A percentile compares a stretch with the other conserved stretches of the same genome.
Conservation (phyloP, 1,139 yeast genomes). For the Hansenula lynferdii region DNA sequence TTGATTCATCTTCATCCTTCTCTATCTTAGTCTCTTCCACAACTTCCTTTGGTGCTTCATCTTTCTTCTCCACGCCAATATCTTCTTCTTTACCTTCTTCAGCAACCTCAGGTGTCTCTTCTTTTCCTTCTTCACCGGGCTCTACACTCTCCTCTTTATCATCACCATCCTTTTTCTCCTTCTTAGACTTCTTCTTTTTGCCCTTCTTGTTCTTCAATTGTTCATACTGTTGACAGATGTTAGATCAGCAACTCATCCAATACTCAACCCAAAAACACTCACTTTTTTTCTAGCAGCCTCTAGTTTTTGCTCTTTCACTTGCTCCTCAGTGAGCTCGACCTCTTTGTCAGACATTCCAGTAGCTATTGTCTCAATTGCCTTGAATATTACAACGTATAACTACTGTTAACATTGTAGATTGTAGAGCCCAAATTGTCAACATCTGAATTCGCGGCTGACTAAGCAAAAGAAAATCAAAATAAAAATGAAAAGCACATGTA, state of each 20-base stretch:
- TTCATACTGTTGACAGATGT: conserved; percentile 33
- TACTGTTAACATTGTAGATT: no score
- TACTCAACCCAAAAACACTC: conserved; percentile 9
- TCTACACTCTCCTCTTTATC: conserved; percentile 18
- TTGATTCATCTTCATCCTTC: conserved; percentile 2
- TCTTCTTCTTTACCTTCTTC: conserved; percentile 6
- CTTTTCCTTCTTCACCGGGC: conserved; percentile 15
- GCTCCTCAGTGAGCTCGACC: conserved; percentile 23
- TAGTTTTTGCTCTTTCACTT: conserved; percentile 48
- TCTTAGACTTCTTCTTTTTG: conserved; percentile 37
- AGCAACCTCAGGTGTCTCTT: conserved; percentile 26
- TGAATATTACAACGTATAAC: no score
- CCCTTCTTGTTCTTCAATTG: conserved; percentile 57
- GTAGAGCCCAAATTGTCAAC: no score
- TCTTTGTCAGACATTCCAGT: not conserved
- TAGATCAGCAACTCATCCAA: conserved; percentile 5
- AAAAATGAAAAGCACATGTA: no score
- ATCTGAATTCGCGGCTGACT: no score
- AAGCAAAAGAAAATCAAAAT: no score
- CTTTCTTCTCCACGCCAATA: no score
- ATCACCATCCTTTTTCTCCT: conserved; percentile 18
- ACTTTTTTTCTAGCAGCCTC: conserved; percentile 60
- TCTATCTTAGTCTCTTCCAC: conserved; percentile 6
- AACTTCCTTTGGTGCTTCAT: no score
- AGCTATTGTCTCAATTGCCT: not conserved